phyloP scores from a whole-genome alignment of 1,284 basidiomycete genomes.

The Apiotrichum domesticum region DNA sequence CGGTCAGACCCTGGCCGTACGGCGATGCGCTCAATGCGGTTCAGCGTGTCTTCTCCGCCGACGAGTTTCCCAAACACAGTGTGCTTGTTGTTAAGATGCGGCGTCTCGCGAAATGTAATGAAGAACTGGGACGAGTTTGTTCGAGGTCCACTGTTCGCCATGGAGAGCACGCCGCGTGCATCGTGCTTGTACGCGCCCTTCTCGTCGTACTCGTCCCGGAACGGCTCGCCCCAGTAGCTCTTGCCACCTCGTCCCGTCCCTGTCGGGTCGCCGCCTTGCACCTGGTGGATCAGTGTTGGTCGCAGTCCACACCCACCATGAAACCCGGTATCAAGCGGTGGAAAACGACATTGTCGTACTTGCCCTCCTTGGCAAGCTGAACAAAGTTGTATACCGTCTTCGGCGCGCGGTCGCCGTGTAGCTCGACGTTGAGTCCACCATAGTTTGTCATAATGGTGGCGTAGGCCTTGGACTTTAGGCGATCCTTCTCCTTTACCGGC shows the following conservation, averaged over 20 bases:
- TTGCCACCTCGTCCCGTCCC: slow-evolving; percentile 90
- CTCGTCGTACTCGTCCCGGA: slow-evolving; percentile 83
- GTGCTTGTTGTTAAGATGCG: slow-evolving; percentile 61
- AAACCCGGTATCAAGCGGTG: slow-evolving; percentile 94
- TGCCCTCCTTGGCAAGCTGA: slow-evolving; percentile 78
- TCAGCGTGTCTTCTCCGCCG: slow-evolving; percentile 84
- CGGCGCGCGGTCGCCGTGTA: slow-evolving; percentile 72
- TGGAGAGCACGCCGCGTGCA: slow-evolving; percentile 66
- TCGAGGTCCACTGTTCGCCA: slow-evolving; percentile 81
- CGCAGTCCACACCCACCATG: slow-evolving; percentile 59
- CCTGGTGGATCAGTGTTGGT: slow-evolving; percentile 48
- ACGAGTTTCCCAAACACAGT: slow-evolving; percentile 96
- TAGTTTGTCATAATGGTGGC: slow-evolving; percentile 84
- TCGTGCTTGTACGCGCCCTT: slow-evolving; percentile 83
- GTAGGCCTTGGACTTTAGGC: slow-evolving; percentile 80
- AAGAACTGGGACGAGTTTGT: slow-evolving; percentile 74
- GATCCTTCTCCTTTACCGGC: slow-evolving; percentile 82
- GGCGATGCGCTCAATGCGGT: slow-evolving; percentile 73
- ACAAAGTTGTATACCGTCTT: slow-evolving; percentile 98
- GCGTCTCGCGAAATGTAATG: slow-evolving; percentile 72
- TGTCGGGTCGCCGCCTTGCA: slow-evolving; percentile 93
- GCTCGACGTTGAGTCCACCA: slow-evolving; percentile 82
- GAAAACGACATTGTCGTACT: slow-evolving; percentile 75
- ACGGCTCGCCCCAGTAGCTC: slow-evolving; percentile 92
- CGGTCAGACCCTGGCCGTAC: slow-evolving; percentile 77